These are phyloP conservation scores for Fermentozyma sake DNA, from an alignment of 1,139 yeast species.

Conservation along the genomic window DNA sequence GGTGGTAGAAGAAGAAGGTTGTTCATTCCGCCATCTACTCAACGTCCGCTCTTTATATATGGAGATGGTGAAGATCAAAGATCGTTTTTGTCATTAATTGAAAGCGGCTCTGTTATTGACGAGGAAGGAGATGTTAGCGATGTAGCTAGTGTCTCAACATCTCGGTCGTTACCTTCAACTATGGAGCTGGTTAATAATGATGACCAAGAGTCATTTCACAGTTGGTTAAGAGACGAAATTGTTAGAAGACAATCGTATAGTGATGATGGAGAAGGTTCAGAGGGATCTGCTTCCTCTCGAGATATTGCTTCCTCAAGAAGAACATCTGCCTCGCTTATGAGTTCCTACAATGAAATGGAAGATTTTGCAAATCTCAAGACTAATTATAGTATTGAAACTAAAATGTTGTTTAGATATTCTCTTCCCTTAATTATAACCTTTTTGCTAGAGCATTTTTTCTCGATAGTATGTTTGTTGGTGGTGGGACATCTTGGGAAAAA, in stretches of 20 bases:
- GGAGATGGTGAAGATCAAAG: constrained; percentile 62
- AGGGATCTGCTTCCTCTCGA: constrained; percentile 5
- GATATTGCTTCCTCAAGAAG: constrained; percentile 6
- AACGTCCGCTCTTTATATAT: constrained; percentile 61
- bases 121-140: constrained; percentile 40
- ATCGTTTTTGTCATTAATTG: constrained; percentile 50
- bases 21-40: constrained; percentile 70
- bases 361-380: constrained; percentile 44
- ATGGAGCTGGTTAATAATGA: constrained; percentile 46
- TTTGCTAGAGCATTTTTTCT: constrained; percentile 65
- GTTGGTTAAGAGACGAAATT: constrained; percentile 67
- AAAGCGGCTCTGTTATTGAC: constrained; percentile 36
- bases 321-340: constrained; percentile 6
- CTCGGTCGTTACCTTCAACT: constrained; percentile 63
- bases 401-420: constrained; percentile 49
- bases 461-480: constrained; percentile 64
- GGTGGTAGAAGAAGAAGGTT: constrained; percentile 39
- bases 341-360: constrained; percentile 20
- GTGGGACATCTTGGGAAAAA: constrained; percentile 71
- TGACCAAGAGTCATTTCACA: constrained; percentile 49
- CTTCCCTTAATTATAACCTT: constrained; percentile 66
- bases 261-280: constrained; percentile 6
- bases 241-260: constrained; percentile 50
- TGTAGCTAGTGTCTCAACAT: constrained; percentile 49
- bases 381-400: constrained; percentile 41